Evolutionary conservation across 2,329 filamentous ascomycete genomes (phyloP), one percentile per base, ranked within the genome.

Genomic region (Calonectria pteridis): DNA sequence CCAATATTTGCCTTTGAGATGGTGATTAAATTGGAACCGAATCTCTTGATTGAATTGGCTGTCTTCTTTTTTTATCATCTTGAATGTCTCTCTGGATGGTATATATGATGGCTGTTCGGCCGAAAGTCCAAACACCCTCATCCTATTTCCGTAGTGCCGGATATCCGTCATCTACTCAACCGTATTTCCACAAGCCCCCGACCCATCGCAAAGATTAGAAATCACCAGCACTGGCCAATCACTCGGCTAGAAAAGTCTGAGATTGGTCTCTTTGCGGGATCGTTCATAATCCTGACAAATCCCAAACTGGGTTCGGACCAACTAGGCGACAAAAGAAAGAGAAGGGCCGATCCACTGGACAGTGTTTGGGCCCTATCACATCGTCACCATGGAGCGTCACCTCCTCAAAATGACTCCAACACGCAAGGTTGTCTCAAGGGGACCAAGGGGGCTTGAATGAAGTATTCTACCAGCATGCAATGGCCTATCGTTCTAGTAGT

Each of bases 171-270:
- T 65, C 64, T 37, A 58, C 28, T 50, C 23, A 62, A 63, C 68
- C 72, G 72, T 71, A 74, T 72, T 68, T 72, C 72, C 72, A 64
- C 29, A 69, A 53, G 65, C 55, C 55, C 33, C 67, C 43, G 71
- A 67, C 72, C 72, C 72, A 72, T 71, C n/a, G 67, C 67, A 55
- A 64, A 69, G 18, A 58, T 69, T 53, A 43, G 33, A 43, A 28
- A 64, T 37, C 40, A 65, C 50, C 35, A 46, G 26, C 49, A 31
- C 13, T n/a, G 29, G 55, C 70, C 58, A 72, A 72, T 72, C 70
- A 72, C 50, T 50, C n/a, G 20, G 7, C 28, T 40, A 23, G 29
- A 37, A 50, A 72, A 55, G 37, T 58, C 33, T 49, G 35, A 23
- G 28, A 50, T 50, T 37, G 55, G 62, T 49, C 58, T 31, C 35